Percentiles rank a stretch among this genome's conserved stretches.
phyloP scores from a whole-genome alignment of 2,329 filamentous ascomycete genomes.

The Venturiaceae sp. region DNA sequence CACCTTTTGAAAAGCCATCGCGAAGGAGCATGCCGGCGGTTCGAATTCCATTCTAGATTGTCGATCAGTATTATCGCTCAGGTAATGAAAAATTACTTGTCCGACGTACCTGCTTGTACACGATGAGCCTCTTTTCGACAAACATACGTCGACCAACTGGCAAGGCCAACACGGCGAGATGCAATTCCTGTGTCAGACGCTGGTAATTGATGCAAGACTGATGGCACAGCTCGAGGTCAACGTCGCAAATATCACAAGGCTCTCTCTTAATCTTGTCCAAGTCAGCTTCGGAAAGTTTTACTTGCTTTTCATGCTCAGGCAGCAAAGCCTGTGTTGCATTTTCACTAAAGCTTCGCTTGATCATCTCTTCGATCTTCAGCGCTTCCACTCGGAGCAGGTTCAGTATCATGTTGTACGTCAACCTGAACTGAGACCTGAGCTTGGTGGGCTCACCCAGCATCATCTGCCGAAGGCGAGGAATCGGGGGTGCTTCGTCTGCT shows the following conservation, averaged over 20 bases:
- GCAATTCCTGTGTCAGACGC: slow-evolving; percentile 69
- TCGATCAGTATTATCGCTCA: slow-evolving; percentile 12
- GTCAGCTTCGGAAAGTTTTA: slow-evolving; percentile 85
- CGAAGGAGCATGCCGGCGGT: slow-evolving; percentile 71
- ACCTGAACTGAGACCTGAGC: slow-evolving; percentile 85
- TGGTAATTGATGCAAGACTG: slow-evolving; percentile 72
- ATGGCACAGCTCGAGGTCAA: slow-evolving; percentile 71
- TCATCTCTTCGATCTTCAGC: slow-evolving; percentile 99
- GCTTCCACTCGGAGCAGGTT: slow-evolving; percentile 93
- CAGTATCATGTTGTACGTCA: slow-evolving; percentile 99
- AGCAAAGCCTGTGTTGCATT: slow-evolving; percentile 91
- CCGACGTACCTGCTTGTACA: slow-evolving; percentile 56
- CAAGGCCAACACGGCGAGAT: slow-evolving; percentile 67
- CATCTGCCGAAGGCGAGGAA: slow-evolving; percentile 77
- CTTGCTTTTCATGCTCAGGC: slow-evolving; percentile 90
- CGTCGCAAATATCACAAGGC: slow-evolving; percentile 70
- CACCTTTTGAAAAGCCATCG: slow-evolving; percentile 60
- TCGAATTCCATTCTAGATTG: slow-evolving; percentile 60
- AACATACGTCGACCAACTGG: slow-evolving; percentile 77
- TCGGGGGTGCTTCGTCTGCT: slow-evolving; percentile 79
- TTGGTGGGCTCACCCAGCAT: slow-evolving; percentile 94
- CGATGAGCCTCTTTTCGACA: slow-evolving; percentile 61
- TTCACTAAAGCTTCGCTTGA: slow-evolving; percentile 98
- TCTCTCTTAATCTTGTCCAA: slow-evolving; percentile 84
- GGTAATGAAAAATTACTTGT: slow-evolving; percentile 9